A percentile compares a stretch with the other conserved stretches of the same genome.
Evolutionary conservation across 1,139 yeast species (phyloP).

Genomic region (Candida glucosophila): DNA sequence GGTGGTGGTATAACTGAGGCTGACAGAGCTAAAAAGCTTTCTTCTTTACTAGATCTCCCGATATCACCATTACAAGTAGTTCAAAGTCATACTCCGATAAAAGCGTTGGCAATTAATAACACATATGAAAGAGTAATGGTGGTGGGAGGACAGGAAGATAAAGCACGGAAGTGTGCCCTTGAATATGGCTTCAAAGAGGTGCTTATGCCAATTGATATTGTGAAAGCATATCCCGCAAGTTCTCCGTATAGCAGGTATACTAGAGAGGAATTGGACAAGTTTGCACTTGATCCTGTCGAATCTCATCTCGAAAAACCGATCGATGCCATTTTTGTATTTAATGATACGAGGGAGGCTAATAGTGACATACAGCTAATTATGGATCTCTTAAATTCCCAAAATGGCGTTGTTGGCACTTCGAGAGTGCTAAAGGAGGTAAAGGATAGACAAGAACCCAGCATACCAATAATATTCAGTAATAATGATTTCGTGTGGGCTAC

Average conservation of each 20-base stretch:
- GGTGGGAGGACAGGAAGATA: conserved; percentile 75
- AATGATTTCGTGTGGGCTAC: conserved; percentile 90
- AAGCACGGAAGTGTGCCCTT: conserved; percentile 61
- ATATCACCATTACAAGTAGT: conserved; percentile 62
- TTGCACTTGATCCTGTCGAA: conserved; percentile 34
- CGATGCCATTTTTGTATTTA: conserved; percentile 79
- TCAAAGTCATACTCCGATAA: conserved; percentile 89
- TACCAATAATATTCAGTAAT: conserved; percentile 81
- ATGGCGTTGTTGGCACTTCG: conserved; percentile 61
- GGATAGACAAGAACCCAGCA: conserved; percentile 37
- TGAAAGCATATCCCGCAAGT: conserved; percentile 46
- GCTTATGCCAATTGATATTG: conserved; percentile 66
- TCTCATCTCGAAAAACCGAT: conserved; percentile 34
- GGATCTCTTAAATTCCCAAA: conserved; percentile 60
- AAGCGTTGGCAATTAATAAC: conserved; percentile 38
- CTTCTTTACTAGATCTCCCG: conserved; percentile 39
- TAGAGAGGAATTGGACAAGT: conserved; percentile 34
- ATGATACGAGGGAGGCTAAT: conserved; percentile 88
- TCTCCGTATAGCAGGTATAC: conserved; percentile 67
- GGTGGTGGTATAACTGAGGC: conserved; percentile 84
- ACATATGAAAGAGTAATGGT: conserved; percentile 59
- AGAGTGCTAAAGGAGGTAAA: conserved; percentile 15
- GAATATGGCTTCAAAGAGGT: conserved; percentile 78
- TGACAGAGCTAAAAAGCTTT: conserved; percentile 50
- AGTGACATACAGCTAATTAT: conserved; percentile 72